phyloP scores from a whole-genome alignment of 164 flowering plant species.

The Annona cherimola region DNA sequence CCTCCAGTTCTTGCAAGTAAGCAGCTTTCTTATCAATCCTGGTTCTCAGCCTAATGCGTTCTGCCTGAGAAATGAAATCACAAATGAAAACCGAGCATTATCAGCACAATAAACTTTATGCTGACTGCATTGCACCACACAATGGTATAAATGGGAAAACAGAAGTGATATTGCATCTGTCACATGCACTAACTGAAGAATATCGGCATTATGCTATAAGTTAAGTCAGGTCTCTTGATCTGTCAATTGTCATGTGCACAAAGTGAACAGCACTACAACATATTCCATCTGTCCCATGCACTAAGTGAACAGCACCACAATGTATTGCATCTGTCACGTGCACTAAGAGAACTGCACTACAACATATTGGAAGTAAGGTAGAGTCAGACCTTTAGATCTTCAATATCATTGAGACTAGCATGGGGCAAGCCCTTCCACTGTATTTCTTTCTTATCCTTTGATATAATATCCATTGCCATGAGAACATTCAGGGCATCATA shows the following conservation, averaged over 20 bases:
- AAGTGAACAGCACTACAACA: background rate
- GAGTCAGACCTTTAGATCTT: constrained; percentile 61
- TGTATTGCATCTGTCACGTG: constrained; percentile 10
- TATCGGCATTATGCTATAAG: background rate
- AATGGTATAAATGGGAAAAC: background rate
- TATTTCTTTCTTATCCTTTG: constrained; percentile 80
- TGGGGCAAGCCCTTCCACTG: constrained; percentile 84
- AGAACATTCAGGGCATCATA: constrained; percentile 87
- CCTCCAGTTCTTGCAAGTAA: constrained; percentile 86
- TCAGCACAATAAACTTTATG: background rate
- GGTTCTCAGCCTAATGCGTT: constrained; percentile 54
- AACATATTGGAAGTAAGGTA: background rate
- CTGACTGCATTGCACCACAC: background rate
- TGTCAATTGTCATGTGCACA: too few species aligned
- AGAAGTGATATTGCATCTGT: constrained; percentile 12
- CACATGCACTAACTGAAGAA: background rate
- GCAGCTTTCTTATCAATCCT: constrained; percentile 86
- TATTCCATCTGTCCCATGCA: constrained; percentile 9
- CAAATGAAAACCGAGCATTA: background rate
- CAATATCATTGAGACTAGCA: constrained; percentile 58
- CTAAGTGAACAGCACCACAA: background rate
- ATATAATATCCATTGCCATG: constrained; percentile 88
- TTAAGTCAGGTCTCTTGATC: too few species aligned
- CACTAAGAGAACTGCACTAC: background rate
- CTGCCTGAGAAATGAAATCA: constrained; percentile 37